phyloP scores from a whole-genome alignment of 805 yeast genomes.

The Nakazawaea pomicola region DNA sequence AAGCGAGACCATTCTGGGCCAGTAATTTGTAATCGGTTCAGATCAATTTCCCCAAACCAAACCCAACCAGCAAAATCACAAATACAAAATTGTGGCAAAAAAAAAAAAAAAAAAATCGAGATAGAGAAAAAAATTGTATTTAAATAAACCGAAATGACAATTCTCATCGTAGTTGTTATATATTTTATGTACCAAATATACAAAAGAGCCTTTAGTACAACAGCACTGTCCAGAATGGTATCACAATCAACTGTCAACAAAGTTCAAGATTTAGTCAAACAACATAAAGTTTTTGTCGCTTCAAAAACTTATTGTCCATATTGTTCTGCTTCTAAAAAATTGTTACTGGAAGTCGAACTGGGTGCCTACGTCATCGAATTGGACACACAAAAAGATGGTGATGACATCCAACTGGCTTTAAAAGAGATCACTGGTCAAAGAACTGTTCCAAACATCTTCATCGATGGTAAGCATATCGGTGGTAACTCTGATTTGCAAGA shows the following conservation, averaged over 20 bases:
- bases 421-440: conserved; percentile 77
- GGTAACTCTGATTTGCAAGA: conserved; percentile 89
- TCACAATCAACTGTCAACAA: conserved; percentile 51
- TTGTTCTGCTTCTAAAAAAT: conserved; percentile 47
- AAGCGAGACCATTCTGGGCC: conserved; percentile 2
- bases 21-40: not conserved
- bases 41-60: not conserved
- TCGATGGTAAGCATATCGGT: conserved; percentile 89
- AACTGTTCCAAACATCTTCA: conserved; percentile 91
- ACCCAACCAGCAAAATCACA: not conserved
- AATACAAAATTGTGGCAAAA: not conserved
- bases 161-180: conserved; percentile 1
- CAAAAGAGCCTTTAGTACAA: conserved; percentile 22
- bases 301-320: conserved; percentile 75
- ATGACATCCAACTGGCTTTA: conserved; percentile 76
- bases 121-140: not conserved
- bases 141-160: conserved; percentile 6
- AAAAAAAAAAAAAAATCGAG: conserved; percentile 5
- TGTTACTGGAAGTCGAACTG: conserved; percentile 31
- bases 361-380: conserved; percentile 53
- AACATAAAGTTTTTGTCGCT: conserved; percentile 72
- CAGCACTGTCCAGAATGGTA: conserved; percentile 41
- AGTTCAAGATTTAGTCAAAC: conserved; percentile 60
- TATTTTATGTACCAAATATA: conserved; percentile 21
- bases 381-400: conserved; percentile 58